Conservation (phyloP, 768 basidiomycete species). For the Arthromyces matolae region DNA sequence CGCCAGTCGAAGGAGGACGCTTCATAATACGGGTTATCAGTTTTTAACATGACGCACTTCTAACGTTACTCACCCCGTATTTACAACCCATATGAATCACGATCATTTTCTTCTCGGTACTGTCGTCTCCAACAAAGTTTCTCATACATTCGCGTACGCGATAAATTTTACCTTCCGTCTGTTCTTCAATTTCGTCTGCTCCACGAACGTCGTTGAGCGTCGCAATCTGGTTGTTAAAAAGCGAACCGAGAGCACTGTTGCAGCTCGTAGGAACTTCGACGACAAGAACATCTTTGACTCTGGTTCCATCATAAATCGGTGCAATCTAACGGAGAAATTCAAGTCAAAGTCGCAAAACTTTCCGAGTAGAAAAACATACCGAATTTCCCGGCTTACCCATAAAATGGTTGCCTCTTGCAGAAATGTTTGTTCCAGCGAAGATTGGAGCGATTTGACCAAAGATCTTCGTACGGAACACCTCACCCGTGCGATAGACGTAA, state of each 20-base stretch:
- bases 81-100: background rate
- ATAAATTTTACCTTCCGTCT: background rate
- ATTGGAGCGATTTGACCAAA: constrained; percentile 9
- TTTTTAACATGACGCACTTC: background rate
- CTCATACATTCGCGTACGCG: constrained; percentile 3
- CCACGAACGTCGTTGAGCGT: constrained; percentile 1
- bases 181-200: background rate
- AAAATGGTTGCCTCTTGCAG: constrained; percentile 15
- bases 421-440: constrained; percentile 5
- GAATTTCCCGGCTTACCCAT: background rate
- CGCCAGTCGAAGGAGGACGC: background rate
- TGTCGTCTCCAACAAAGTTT: background rate
- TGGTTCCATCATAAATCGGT: constrained; percentile 1
- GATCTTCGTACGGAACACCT: constrained; percentile 1
- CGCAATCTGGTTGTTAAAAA: constrained; percentile 12
- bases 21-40: background rate
- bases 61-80: background rate
- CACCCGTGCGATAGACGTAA: background rate
- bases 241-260: background rate
- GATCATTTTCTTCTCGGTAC: background rate
- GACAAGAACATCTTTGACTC: constrained; percentile 12
- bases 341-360: background rate
- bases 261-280: constrained; percentile 1
- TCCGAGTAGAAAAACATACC: background rate
- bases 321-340: constrained; percentile 4